Conservation (phyloP, 2,329 filamentous ascomycete genomes). For the Penicillium sp. region DNA sequence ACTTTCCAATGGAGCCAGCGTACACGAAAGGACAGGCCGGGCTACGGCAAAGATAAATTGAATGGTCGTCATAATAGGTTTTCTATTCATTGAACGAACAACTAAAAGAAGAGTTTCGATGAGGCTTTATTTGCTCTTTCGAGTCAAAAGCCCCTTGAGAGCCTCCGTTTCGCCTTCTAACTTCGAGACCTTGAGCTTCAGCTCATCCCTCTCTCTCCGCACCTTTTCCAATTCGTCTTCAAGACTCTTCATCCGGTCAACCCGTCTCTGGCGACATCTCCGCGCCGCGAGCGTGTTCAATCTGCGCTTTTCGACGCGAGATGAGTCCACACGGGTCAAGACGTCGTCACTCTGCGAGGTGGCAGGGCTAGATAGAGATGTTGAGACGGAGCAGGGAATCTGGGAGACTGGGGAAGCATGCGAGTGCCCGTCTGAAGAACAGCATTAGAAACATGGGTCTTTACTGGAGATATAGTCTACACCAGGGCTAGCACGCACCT, state of each 20-base stretch:
- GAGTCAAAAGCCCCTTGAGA: constrained; percentile 29
- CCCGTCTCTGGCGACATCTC: constrained; percentile 38
- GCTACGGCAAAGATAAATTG: neutral
- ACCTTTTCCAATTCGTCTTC: constrained; percentile 36
- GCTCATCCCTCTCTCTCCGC: constrained; percentile 37
- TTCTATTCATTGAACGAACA: constrained; percentile 12
- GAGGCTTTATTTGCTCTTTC: constrained; percentile 19
- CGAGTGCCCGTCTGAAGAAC: constrained; percentile 17
- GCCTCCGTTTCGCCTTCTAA: constrained; percentile 40
- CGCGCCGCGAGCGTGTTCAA: constrained; percentile 41
- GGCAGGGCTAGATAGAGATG: constrained; percentile 21
- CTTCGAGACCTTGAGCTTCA: constrained; percentile 37
- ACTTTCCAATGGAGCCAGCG: neutral
- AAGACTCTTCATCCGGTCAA: constrained; percentile 35
- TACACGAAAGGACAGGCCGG: neutral
- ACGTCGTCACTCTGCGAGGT: constrained; percentile 20
- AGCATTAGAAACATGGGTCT: constrained; percentile 6
- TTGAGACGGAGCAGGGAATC: constrained; percentile 14
- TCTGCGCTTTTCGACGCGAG: constrained; percentile 35
- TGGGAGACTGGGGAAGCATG: constrained; percentile 24
- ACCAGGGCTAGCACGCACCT: constrained; percentile 11
- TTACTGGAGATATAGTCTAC: neutral
- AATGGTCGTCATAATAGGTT: neutral
- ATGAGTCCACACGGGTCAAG: constrained; percentile 19
- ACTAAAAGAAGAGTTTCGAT: neutral